Evolutionary conservation across 2,329 filamentous ascomycete genomes (phyloP).

Genomic region (Epichloe typhina): DNA sequence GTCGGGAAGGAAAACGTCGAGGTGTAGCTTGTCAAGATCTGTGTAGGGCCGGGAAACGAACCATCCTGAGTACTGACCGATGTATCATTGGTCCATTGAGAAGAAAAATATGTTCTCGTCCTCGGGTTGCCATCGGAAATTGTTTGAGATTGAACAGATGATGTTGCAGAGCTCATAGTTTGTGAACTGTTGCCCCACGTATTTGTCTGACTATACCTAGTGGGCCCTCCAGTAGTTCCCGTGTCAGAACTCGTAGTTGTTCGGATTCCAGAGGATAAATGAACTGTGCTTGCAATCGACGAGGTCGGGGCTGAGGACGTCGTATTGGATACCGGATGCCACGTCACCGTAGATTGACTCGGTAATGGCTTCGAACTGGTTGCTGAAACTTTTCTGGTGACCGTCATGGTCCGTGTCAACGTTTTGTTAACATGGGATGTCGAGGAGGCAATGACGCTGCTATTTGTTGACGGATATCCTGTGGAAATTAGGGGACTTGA

Average conservation of each 20-base stretch:
- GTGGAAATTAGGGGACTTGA: neutral
- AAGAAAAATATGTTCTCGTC: constrained; percentile 4
- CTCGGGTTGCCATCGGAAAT: neutral
- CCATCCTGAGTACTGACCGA: neutral
- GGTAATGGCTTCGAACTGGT: neutral
- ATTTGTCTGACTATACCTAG: neutral
- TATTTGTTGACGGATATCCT: neutral
- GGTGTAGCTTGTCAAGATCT: neutral
- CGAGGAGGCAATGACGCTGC: neutral
- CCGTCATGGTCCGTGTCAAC: neutral
- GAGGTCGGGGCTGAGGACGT: neutral
- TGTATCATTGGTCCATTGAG: constrained; percentile 3
- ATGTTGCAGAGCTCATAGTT: neutral
- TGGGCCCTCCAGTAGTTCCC: neutral
- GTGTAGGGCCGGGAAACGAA: neutral
- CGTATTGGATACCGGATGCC: neutral
- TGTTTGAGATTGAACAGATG: neutral
- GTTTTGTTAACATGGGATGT: neutral
- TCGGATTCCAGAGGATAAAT: neutral
- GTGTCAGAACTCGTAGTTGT: neutral
- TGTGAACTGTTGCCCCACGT: neutral
- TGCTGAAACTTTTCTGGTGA: neutral
- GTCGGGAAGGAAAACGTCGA: neutral
- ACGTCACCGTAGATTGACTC: neutral
- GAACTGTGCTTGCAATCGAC: neutral